Evolutionary conservation across 73 alveolate species (phyloP).

Genomic region (Effrenium voratum): DNA sequence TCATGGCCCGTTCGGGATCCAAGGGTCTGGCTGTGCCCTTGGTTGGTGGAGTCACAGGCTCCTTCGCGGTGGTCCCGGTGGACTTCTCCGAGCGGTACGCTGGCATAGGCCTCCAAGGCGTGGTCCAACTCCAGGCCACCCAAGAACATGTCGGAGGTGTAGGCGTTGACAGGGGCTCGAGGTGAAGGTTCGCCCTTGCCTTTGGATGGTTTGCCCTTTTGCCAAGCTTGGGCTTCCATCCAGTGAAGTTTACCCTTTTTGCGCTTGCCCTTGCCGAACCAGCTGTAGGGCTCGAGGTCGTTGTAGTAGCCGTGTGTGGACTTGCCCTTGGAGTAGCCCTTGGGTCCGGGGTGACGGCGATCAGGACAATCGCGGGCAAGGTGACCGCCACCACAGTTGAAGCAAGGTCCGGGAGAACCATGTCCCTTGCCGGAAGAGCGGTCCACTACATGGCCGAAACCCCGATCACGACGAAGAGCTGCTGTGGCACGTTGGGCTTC

Average conservation of each 20-base stretch:
- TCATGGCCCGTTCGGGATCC: neutral
- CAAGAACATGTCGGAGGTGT: neutral
- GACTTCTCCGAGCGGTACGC: neutral
- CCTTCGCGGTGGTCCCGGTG: neutral
- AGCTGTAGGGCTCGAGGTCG: neutral
- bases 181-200: neutral
- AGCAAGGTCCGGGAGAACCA: no score
- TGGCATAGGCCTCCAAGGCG: neutral
- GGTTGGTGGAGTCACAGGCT: no score
- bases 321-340: no score
- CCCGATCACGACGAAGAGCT: no score
- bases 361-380: no score
- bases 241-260: neutral
- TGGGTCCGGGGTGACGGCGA: no score
- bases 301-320: neutral
- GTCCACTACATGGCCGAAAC: no score
- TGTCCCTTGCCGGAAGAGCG: no score
- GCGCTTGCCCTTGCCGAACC: neutral
- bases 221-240: neutral
- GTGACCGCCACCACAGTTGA: no score
- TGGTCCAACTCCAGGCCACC: neutral
- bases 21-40: neutral
- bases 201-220: neutral
- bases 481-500: no score
- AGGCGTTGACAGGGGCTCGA: neutral